A percentile compares a stretch with the other conserved stretches of the same genome.
Evolutionary conservation across 495 filamentous ascomycete genomes (phyloP).

Genomic region (Jackrogersella multiformis): DNA sequence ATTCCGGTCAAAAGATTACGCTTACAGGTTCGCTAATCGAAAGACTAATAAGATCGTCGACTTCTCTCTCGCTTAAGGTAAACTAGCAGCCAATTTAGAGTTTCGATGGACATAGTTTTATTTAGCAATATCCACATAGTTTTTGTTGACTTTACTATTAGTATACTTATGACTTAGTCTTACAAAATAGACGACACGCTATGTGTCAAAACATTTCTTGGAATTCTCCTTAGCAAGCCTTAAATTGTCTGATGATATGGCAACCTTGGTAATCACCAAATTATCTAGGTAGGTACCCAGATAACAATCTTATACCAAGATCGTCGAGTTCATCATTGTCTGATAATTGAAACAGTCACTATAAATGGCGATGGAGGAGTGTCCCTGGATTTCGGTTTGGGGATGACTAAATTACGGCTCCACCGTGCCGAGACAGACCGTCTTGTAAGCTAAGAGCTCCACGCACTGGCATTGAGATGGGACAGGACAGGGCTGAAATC

Average conservation of each 20-base stretch:
- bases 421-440: neutral
- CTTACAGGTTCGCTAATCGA: neutral
- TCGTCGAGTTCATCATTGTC: neutral
- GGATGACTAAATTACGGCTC: neutral
- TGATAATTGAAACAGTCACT: neutral
- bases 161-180: neutral
- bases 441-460: conserved; percentile 1
- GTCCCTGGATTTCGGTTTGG: too few species aligned
- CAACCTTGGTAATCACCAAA: neutral
- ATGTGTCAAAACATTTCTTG: neutral
- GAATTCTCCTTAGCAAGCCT: neutral
- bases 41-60: neutral
- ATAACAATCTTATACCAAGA: neutral
- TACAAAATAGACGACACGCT: neutral
- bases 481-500: conserved; percentile 15
- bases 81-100: conserved; percentile 10
- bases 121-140: conserved; percentile 9
- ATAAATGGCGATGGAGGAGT: too few species aligned
- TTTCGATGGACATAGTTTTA: neutral
- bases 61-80: neutral
- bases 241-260: neutral
- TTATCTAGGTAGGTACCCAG: neutral
- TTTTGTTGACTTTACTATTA: conserved; percentile 4
- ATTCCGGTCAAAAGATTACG: neutral
- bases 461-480: conserved; percentile 13